phyloP scores from a whole-genome alignment of 306 rosid species.

The Castanospermum australe region DNA sequence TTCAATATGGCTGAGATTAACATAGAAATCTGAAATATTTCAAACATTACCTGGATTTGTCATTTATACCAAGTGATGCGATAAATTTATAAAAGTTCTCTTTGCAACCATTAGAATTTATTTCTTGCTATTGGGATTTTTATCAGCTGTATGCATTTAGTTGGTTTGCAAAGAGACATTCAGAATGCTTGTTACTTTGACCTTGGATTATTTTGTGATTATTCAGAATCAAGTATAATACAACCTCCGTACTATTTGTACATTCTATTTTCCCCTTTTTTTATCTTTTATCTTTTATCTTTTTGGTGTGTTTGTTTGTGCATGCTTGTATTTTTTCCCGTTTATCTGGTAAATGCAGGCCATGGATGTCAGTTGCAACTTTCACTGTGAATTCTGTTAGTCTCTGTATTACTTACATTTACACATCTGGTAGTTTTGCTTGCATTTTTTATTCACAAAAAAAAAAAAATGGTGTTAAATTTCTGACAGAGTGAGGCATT shows the following conservation, averaged over 20 bases:
- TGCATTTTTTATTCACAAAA: background rate
- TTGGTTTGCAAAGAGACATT: background rate
- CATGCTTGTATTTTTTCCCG: too few species aligned
- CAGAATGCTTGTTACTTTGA: background rate
- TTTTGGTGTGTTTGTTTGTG: too few species aligned
- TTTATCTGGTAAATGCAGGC: too few species aligned
- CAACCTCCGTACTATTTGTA: background rate
- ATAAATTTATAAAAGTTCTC: background rate
- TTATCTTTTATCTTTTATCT: too few species aligned
- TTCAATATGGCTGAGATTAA: background rate
- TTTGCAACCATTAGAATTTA: background rate
- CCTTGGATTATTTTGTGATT: background rate
- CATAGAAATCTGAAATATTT: background rate
- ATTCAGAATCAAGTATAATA: background rate
- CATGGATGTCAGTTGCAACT: too few species aligned
- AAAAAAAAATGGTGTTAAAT: too few species aligned
- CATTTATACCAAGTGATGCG: background rate
- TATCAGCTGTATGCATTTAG: background rate
- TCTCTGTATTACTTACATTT: background rate
- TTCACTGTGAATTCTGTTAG: too few species aligned
- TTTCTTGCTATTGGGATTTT: background rate
- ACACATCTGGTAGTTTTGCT: background rate
- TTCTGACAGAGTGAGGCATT: slow-evolving; percentile 22
- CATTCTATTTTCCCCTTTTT: background rate
- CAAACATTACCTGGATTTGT: background rate